phyloP scores from a whole-genome alignment of 2,329 filamentous ascomycete species.

The Sclerotinia subarctica region DNA sequence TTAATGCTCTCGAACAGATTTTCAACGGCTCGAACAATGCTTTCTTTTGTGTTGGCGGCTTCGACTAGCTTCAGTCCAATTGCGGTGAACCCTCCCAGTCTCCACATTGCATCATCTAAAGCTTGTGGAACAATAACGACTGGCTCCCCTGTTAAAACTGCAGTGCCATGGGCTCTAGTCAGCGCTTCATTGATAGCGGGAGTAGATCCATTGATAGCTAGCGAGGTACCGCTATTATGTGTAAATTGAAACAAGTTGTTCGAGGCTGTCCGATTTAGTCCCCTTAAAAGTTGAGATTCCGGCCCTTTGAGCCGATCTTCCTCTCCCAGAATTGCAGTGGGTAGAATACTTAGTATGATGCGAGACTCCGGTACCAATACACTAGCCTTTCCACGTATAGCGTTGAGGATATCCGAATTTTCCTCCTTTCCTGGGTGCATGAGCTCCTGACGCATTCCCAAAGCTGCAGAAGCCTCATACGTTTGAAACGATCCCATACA shows the following conservation, averaged over 20 bases:
- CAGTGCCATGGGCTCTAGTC: conserved; percentile 75
- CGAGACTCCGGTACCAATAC: conserved; percentile 76
- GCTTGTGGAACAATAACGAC: conserved; percentile 78
- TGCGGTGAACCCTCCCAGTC: conserved; percentile 84
- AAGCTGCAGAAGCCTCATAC: conserved; percentile 84
- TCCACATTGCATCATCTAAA: conserved; percentile 89
- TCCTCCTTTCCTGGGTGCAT: conserved; percentile 87
- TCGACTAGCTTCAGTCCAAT: conserved; percentile 83
- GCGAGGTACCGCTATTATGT: conserved; percentile 68
- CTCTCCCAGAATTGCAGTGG: conserved; percentile 74
- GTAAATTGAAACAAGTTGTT: conserved; percentile 66
- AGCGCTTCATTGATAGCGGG: conserved; percentile 86
- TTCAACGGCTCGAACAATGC: conserved; percentile 72
- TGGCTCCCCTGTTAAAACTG: conserved; percentile 77
- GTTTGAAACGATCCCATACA: conserved; percentile 95
- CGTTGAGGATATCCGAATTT: conserved; percentile 83
- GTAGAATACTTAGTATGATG: conserved; percentile 78
- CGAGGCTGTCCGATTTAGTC: conserved; percentile 69
- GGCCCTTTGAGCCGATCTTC: conserved; percentile 69
- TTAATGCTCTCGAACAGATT: conserved; percentile 83
- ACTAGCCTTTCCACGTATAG: conserved; percentile 82
- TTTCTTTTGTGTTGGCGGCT: conserved; percentile 65
- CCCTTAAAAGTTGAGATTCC: conserved; percentile 72
- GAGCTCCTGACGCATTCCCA: conserved; percentile 89
- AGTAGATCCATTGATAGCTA: conserved; percentile 85